phyloP scores from a whole-genome alignment of 2,329 filamentous ascomycete genomes.

The Juglanconis oblonga region DNA sequence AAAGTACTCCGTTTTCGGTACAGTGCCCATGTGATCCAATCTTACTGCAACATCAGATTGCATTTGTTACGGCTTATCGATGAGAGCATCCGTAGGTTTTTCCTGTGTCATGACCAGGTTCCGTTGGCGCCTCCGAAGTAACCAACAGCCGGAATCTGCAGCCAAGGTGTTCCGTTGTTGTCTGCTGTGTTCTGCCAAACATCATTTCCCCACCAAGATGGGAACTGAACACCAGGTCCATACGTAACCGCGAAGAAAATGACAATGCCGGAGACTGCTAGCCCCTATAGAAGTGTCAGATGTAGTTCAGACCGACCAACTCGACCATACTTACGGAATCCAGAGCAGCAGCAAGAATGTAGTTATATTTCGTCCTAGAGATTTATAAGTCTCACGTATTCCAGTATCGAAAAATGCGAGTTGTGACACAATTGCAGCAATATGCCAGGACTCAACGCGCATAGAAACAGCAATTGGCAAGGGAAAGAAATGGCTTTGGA shows the following conservation, averaged over 20 bases:
- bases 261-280: constrained; percentile 31
- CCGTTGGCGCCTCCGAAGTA: constrained; percentile 32
- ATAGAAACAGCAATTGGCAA: neutral
- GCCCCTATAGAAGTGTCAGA: constrained; percentile 18
- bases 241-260: constrained; percentile 35
- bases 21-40: no score
- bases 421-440: no score
- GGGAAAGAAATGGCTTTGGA: neutral
- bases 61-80: neutral
- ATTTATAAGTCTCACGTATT: neutral
- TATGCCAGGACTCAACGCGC: no score
- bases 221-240: constrained; percentile 29
- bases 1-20: no score
- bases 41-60: no score
- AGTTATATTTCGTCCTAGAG: constrained; percentile 36
- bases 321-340: constrained; percentile 20
- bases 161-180: constrained; percentile 29
- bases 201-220: constrained; percentile 34
- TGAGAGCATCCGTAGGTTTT: neutral
- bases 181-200: constrained; percentile 35
- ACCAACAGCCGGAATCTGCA: constrained; percentile 28
- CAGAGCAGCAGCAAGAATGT: constrained; percentile 31
- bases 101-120: constrained; percentile 25
- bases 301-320: neutral
- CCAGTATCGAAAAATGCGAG: no score